Percentiles rank a stretch among this genome's conserved stretches.
Evolutionary conservation across 1,284 basidiomycete genomes (phyloP).

Genomic region (Meira miltonrushii): DNA sequence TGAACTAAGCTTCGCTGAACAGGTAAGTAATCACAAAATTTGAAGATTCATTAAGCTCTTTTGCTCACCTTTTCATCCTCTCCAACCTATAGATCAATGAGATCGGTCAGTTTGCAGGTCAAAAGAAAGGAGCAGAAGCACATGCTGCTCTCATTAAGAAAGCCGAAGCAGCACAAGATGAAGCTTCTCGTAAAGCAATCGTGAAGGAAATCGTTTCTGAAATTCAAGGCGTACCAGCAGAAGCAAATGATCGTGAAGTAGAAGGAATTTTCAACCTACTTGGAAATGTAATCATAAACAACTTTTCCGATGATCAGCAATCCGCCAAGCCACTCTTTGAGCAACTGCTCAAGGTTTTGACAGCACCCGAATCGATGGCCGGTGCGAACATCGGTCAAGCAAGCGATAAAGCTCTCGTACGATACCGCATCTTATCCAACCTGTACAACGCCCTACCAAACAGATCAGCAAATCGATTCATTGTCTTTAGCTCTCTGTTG

Average conservation of each 20-base stretch:
- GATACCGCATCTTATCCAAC: slow-evolving; percentile 41
- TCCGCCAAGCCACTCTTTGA: slow-evolving; percentile 19
- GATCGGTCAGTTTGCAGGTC: slow-evolving; percentile 37
- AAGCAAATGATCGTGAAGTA: slow-evolving; percentile 46
- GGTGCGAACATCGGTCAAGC: slow-evolving; percentile 8
- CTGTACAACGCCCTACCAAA: slow-evolving; percentile 45
- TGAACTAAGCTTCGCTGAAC: slow-evolving; percentile 42
- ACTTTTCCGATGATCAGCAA: slow-evolving; percentile 9
- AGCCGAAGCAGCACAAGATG: slow-evolving; percentile 27
- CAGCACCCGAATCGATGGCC: slow-evolving; percentile 5
- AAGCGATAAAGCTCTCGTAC: slow-evolving; percentile 29
- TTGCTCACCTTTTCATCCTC: background rate
- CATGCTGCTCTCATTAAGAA: slow-evolving; percentile 37
- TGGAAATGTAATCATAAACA: slow-evolving; percentile 28
- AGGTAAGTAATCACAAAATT: slow-evolving; percentile 14
- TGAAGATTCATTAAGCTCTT: background rate
- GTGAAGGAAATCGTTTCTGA: slow-evolving; percentile 29
- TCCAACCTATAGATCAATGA: slow-evolving; percentile 26
- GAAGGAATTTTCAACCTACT: slow-evolving; percentile 49
- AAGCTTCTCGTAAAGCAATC: slow-evolving; percentile 10
- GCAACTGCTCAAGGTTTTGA: slow-evolving; percentile 19
- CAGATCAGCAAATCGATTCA: slow-evolving; percentile 30
- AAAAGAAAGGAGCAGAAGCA: slow-evolving; percentile 34
- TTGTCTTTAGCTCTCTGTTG: slow-evolving; percentile 38
- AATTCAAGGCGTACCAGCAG: slow-evolving; percentile 24